These are phyloP conservation scores for Hymenoscyphus occultus DNA, from an alignment of 2,329 filamentous ascomycete species.

Conservation along the genomic window DNA sequence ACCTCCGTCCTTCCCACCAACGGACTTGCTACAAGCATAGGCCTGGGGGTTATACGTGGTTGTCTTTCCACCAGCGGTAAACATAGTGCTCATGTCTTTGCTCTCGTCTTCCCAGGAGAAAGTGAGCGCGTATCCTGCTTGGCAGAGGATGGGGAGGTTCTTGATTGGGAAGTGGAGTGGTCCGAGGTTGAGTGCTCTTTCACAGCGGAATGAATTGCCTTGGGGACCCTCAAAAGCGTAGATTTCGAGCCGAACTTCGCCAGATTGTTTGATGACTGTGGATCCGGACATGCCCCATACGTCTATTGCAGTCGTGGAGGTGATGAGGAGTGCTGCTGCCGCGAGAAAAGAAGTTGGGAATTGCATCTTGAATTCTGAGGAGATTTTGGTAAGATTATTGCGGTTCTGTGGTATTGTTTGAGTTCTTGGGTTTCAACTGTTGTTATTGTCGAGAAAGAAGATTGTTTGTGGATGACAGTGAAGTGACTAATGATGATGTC, in stretches of 20 bases:
- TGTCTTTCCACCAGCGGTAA: background rate
- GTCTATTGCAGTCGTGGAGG: background rate
- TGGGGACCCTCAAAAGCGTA: background rate
- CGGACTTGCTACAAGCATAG: background rate
- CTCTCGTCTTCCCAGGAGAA: background rate
- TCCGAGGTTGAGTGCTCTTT: background rate
- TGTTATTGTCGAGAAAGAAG: too few species aligned
- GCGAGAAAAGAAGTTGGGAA: background rate
- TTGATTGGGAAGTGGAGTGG: background rate
- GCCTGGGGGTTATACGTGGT: background rate
- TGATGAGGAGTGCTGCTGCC: background rate
- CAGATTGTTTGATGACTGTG: background rate
- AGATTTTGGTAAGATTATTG: too few species aligned
- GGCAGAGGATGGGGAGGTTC: background rate
- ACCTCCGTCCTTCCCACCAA: background rate
- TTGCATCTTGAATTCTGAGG: background rate
- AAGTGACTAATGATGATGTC: too few species aligned
- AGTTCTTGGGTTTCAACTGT: too few species aligned
- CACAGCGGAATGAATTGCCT: background rate
- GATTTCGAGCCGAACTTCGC: background rate
- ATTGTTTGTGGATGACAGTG: too few species aligned
- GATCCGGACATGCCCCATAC: background rate
- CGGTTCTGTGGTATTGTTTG: too few species aligned
- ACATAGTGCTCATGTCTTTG: background rate
- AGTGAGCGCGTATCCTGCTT: background rate